phyloP scores from a whole-genome alignment of 108 stramenopile genomes.

The Skeletonema costatum region DNA sequence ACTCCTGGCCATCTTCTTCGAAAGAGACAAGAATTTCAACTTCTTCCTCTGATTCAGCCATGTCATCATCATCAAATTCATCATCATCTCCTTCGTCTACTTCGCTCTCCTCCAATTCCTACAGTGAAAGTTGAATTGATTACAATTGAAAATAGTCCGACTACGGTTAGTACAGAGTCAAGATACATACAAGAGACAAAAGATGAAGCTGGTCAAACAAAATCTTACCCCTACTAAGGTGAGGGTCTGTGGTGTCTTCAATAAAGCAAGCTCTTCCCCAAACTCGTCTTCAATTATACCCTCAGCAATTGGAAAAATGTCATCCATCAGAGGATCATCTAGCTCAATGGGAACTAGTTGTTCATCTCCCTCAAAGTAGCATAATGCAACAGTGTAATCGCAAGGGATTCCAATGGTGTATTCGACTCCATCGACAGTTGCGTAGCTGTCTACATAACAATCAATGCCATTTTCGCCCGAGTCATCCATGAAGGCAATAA shows the following conservation, averaged over 20 bases:
- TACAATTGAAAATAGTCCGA: neutral
- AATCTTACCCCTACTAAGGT: constrained; percentile 77
- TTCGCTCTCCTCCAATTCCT: constrained; percentile 52
- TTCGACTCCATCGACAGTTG: constrained; percentile 57
- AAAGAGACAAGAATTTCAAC: constrained; percentile 85
- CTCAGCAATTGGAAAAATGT: constrained; percentile 83
- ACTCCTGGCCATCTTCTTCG: constrained; percentile 77
- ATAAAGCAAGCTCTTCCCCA: constrained; percentile 81
- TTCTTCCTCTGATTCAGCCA: constrained; percentile 74
- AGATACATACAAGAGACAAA: neutral
- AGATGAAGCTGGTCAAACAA: neutral
- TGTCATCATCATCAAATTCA: constrained; percentile 53
- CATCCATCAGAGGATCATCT: constrained; percentile 80
- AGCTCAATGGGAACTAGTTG: constrained; percentile 78
- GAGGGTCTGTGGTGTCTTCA: constrained; percentile 85
- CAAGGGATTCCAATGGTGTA: constrained; percentile 89
- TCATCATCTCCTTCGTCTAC: constrained; percentile 63
- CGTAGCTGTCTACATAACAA: constrained; percentile 81
- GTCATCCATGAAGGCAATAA: constrained; percentile 79
- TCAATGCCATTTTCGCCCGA: constrained; percentile 72
- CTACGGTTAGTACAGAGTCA: neutral
- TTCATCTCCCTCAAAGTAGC: constrained; percentile 72
- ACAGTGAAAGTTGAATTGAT: neutral
- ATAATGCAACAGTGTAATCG: constrained; percentile 84
- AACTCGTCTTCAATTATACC: constrained; percentile 85